phyloP scores from a whole-genome alignment of 768 basidiomycete species.

The Dacryopinax primogenitus region DNA sequence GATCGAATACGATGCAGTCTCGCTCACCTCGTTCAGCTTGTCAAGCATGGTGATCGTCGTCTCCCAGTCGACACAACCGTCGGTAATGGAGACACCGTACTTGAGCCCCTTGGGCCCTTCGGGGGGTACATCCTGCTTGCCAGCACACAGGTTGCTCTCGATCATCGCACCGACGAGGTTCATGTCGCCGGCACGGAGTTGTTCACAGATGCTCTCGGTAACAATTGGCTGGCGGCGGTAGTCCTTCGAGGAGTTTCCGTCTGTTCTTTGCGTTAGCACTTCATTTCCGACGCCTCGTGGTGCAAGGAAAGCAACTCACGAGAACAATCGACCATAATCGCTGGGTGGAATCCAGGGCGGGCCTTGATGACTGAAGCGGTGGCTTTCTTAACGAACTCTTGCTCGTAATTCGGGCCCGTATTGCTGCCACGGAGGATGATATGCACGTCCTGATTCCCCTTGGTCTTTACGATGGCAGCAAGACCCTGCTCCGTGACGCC shows the following conservation, averaged over 20 bases:
- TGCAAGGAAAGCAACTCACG: conserved; percentile 36
- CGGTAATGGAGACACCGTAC: conserved; percentile 77
- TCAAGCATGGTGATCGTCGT: conserved; percentile 64
- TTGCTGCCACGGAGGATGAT: conserved; percentile 91
- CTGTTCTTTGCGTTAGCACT: conserved; percentile 29
- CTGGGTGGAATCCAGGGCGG: conserved; percentile 38
- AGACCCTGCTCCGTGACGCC: conserved; percentile 46
- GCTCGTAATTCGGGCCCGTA: conserved; percentile 76
- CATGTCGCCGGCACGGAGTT: conserved; percentile 52
- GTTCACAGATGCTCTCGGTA: conserved; percentile 52
- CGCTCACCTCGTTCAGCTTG: conserved; percentile 43
- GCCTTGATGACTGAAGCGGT: conserved; percentile 53
- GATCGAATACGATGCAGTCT: background rate
- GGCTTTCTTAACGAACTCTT: conserved; percentile 57
- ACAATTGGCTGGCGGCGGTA: conserved; percentile 85
- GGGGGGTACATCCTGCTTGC: conserved; percentile 75
- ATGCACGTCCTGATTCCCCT: conserved; percentile 74
- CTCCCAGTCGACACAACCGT: conserved; percentile 83
- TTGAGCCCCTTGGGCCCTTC: conserved; percentile 52
- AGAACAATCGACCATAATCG: conserved; percentile 80
- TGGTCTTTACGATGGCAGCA: conserved; percentile 88
- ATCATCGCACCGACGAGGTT: conserved; percentile 93
- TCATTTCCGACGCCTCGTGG: background rate
- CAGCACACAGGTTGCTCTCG: conserved; percentile 85
- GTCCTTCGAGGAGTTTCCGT: conserved; percentile 94